Percentiles rank a stretch among this genome's conserved stretches.
Evolutionary conservation across 108 stramenopile genomes (phyloP).

Genomic region (Discostella pseudostelligera): DNA sequence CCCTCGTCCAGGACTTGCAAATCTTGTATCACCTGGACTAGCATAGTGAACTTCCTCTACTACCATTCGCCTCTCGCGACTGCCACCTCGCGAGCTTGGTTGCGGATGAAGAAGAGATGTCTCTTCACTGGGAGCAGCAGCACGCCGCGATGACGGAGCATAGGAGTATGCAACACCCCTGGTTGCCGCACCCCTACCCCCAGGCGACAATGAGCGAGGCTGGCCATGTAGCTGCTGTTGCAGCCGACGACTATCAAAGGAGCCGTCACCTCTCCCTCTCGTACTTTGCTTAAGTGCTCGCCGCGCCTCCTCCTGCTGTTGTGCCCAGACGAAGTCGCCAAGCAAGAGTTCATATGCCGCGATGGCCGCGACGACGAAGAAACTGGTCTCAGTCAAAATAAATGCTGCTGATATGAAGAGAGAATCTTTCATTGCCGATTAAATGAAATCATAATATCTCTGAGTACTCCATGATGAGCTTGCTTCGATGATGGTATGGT

Average conservation of each 20-base stretch:
- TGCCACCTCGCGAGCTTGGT: background rate
- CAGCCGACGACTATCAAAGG: constrained; percentile 13
- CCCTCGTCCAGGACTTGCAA: constrained; percentile 29
- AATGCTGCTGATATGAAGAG: constrained; percentile 37
- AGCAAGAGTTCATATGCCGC: constrained; percentile 43
- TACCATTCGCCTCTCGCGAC: background rate
- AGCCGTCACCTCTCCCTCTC: constrained; percentile 24
- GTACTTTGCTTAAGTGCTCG: constrained; percentile 17
- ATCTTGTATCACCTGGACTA: constrained; percentile 31
- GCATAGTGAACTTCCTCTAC: constrained; percentile 25
- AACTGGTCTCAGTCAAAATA: constrained; percentile 33
- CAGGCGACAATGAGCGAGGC: constrained; percentile 33
- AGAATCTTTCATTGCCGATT: constrained; percentile 4
- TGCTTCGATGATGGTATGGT: no score
- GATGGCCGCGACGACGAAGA: constrained; percentile 12
- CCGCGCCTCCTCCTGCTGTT: constrained; percentile 23
- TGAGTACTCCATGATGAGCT: no score
- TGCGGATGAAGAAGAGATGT: constrained; percentile 11
- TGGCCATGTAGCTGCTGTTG: constrained; percentile 7
- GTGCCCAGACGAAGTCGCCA: constrained; percentile 35
- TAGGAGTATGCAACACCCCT: background rate
- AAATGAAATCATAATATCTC: no score
- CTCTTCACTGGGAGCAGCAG: constrained; percentile 5
- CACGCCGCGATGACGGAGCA: constrained; percentile 1
- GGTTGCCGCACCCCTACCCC: constrained; percentile 14